Percentiles rank a stretch among this genome's conserved stretches.
phyloP scores from a whole-genome alignment of 176 grass and related monocot genomes.

The Thinopyrum elongatum region DNA sequence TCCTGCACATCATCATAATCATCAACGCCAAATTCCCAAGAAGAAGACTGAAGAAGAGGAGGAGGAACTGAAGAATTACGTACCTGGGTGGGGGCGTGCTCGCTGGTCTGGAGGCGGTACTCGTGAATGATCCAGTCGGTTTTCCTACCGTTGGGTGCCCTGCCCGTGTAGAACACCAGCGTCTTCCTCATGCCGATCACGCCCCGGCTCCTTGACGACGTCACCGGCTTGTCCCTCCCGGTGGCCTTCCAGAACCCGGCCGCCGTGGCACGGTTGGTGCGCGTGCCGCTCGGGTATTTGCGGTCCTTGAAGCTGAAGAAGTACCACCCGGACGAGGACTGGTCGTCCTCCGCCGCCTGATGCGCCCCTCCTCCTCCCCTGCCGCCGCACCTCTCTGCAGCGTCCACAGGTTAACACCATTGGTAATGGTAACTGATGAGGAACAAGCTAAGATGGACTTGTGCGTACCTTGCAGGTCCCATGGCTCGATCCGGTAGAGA shows the following conservation, averaged over 20 bases:
- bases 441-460: no score
- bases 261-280: slow-evolving; percentile 71
- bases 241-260: slow-evolving; percentile 95
- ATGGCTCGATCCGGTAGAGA: slow-evolving; percentile 80
- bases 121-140: slow-evolving; percentile 97
- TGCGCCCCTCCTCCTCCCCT: slow-evolving; percentile 18
- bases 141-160: slow-evolving; percentile 72
- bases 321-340: slow-evolving; percentile 51
- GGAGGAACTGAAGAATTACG: neutral
- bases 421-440: no score
- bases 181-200: slow-evolving; percentile 92
- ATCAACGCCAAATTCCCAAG: neutral
- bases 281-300: slow-evolving; percentile 77
- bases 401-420: no score
- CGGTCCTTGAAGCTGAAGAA: slow-evolving; percentile 86
- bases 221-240: slow-evolving; percentile 79
- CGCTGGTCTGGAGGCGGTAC: slow-evolving; percentile 52
- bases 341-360: neutral
- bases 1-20: slow-evolving; percentile 26
- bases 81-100: neutral
- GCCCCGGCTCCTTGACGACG: slow-evolving; percentile 4
- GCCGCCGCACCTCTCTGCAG: slow-evolving; percentile 51
- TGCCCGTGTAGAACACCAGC: slow-evolving; percentile 75
- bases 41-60: neutral
- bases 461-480: slow-evolving; percentile 68